Evolutionary conservation across 345 rosid species (phyloP), one percentile per base, ranked within the genome.

Genomic region (Corchorus capsularis): DNA sequence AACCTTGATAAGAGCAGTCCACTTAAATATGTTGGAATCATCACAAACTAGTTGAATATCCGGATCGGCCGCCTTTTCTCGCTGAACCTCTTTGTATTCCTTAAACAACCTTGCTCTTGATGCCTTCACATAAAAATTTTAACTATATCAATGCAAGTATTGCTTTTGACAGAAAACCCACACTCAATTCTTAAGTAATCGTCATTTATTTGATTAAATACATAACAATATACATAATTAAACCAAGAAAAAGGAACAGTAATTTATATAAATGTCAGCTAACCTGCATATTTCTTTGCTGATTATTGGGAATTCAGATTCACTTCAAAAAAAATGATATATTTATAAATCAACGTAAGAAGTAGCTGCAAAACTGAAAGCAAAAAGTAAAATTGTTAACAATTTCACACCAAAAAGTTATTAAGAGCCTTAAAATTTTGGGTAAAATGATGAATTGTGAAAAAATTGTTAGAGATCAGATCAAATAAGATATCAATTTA

Each of bases 1-100:
- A 47, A 96, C 99, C 97, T 96, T 94, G 80, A 96, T 88, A 65
- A 94, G 93, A 11, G 99, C 99, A 75, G 97, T 96, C 99, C 98
- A 96, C 83, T 94, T 94, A 79, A 96, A 96, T 67, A 96, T 92
- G 88, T 96, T 96, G 56, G 95, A 82, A 80, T 96, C 98, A 81
- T 96, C 99, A 73, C 99, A 96, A 54, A 86, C 92, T 69, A 96
- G 80, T 71, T 89, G 97, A 81, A 96, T 94, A 83, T 96, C 99
- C 0, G 99, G 98, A 84, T 96, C 99, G 69, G 92, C 94, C 17
- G 80, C 81, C 81, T 96, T 96, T 85, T 96, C 98, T 74, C 98
- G 80, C 82, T 94, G 97, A 78, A 94, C 98, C 82, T 91, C 99
- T 84, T 96, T 96, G 89, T 89, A 94, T 76, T 96, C 99, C 89